Conservation (phyloP, 1,284 basidiomycete genomes). For the Cyathus olla region DNA sequence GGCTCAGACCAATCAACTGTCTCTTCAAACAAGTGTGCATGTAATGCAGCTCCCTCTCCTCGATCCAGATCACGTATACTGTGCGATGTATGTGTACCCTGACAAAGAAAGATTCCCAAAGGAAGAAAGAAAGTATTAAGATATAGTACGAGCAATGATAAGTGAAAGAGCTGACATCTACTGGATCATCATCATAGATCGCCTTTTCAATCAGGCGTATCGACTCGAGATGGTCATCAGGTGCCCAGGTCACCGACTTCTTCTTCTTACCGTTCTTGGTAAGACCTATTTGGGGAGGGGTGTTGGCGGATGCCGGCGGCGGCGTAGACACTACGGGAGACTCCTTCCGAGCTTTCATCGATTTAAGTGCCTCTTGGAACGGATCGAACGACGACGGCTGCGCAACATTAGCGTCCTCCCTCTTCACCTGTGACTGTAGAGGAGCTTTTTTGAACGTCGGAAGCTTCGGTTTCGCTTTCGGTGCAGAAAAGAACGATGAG, state of each 20-base stretch:
- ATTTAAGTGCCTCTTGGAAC: slow-evolving; percentile 83
- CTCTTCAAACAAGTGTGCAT: slow-evolving; percentile 85
- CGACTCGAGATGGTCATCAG: slow-evolving; percentile 76
- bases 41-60: slow-evolving; percentile 85
- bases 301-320: slow-evolving; percentile 37
- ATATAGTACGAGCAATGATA: slow-evolving; percentile 60
- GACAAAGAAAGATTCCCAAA: slow-evolving; percentile 40
- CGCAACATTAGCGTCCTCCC: slow-evolving; percentile 55
- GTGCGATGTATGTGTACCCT: slow-evolving; percentile 76
- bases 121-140: slow-evolving; percentile 57
- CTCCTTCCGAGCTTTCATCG: slow-evolving; percentile 71
- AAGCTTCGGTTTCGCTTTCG: slow-evolving; percentile 83
- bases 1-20: slow-evolving; percentile 86
- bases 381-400: slow-evolving; percentile 82
- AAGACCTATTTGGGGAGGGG: slow-evolving; percentile 45
- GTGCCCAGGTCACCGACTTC: slow-evolving; percentile 82
- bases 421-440: slow-evolving; percentile 58
- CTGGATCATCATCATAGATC: slow-evolving; percentile 85
- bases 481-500: slow-evolving; percentile 86
- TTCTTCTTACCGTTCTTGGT: slow-evolving; percentile 68
- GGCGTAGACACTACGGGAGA: slow-evolving; percentile 59
- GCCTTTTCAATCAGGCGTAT: slow-evolving; percentile 84
- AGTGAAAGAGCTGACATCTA: slow-evolving; percentile 75
- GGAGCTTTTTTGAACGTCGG: slow-evolving; percentile 84
- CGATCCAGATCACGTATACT: slow-evolving; percentile 85